Conservation (phyloP, 2,329 filamentous ascomycete species). For the Pestalotiopsis sp. region DNA sequence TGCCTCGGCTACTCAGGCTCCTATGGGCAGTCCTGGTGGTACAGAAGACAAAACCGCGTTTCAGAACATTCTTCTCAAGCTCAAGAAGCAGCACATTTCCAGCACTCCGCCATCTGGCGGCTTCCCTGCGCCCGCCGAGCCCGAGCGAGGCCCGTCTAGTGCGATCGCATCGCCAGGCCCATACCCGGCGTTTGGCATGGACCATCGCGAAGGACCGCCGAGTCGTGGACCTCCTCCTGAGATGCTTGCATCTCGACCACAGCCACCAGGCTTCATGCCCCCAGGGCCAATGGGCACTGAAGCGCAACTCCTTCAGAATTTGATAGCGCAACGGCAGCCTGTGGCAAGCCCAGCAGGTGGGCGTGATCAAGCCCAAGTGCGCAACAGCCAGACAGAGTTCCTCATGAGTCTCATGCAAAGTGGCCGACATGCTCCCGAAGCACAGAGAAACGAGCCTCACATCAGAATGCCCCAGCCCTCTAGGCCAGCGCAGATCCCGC, state of each 20-base stretch:
- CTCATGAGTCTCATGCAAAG: slow-evolving; percentile 81
- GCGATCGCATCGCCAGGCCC: slow-evolving; percentile 49
- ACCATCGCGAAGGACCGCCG: slow-evolving; percentile 45
- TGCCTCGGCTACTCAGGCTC: slow-evolving; percentile 9
- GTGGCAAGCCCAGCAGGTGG: slow-evolving; percentile 5
- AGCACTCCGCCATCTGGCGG: slow-evolving; percentile 47
- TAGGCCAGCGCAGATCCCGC: slow-evolving; percentile 48
- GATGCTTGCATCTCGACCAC: slow-evolving; percentile 52
- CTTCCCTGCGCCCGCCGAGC: slow-evolving; percentile 28
- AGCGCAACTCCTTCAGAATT: slow-evolving; percentile 60
- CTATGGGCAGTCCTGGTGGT: slow-evolving; percentile 34
- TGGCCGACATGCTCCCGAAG: slow-evolving; percentile 49
- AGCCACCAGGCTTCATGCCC: slow-evolving; percentile 49
- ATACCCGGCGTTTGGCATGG: slow-evolving; percentile 47
- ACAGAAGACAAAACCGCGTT: slow-evolving; percentile 84
- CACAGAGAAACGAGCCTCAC: slow-evolving; percentile 53
- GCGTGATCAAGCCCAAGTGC: slow-evolving; percentile 48
- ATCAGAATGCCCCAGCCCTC: slow-evolving; percentile 57
- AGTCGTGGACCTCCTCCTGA: slow-evolving; percentile 50
- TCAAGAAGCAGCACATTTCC: slow-evolving; percentile 60
- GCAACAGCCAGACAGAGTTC: slow-evolving; percentile 73
- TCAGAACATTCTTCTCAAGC: slow-evolving; percentile 78
- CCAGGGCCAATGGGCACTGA: slow-evolving; percentile 48
- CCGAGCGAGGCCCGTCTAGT: slow-evolving; percentile 37
- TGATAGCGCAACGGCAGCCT: slow-evolving; percentile 61